Evolutionary conservation across 805 yeast genomes (phyloP).

Genomic region (Wickerhamomyces queroliae): DNA sequence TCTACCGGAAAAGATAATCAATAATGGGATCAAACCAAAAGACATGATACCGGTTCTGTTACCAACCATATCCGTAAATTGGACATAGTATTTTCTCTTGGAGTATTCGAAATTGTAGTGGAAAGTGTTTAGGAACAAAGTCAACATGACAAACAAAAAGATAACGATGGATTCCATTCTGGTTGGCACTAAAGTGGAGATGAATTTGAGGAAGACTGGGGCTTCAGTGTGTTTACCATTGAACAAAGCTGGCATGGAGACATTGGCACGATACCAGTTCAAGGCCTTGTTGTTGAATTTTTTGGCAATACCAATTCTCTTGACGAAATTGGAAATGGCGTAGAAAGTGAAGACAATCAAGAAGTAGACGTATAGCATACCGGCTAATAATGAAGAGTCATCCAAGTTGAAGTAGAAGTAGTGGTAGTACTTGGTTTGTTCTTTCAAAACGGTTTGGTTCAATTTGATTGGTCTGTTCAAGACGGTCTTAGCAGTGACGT

Average conservation of each 20-base stretch:
- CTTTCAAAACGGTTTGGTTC: neutral
- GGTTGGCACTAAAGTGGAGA: conserved; percentile 17
- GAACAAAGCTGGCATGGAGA: conserved; percentile 18
- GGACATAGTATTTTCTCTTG: neutral
- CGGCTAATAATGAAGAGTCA: conserved; percentile 16
- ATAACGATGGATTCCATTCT: conserved; percentile 24
- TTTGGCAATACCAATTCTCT: conserved; percentile 14
- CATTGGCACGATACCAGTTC: conserved; percentile 13
- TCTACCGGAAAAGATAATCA: conserved; percentile 62
- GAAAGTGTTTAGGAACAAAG: conserved; percentile 9
- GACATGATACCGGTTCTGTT: conserved; percentile 19
- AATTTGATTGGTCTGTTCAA: conserved; percentile 8
- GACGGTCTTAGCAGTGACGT: conserved; percentile 2
- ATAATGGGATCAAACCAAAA: conserved; percentile 41
- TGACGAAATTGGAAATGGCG: conserved; percentile 25
- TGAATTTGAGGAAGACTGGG: neutral
- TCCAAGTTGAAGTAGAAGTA: conserved; percentile 14
- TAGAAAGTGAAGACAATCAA: conserved; percentile 29
- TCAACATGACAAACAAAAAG: conserved; percentile 26
- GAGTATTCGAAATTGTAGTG: conserved; percentile 6
- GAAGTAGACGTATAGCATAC: conserved; percentile 33
- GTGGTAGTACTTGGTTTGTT: conserved; percentile 2
- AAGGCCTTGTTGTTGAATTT: conserved; percentile 7
- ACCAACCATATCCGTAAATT: conserved; percentile 7
- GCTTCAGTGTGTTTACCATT: conserved; percentile 11